Evolutionary conservation across 2,329 filamentous ascomycete genomes (phyloP).

Genomic region (Aspergillus neotritici): DNA sequence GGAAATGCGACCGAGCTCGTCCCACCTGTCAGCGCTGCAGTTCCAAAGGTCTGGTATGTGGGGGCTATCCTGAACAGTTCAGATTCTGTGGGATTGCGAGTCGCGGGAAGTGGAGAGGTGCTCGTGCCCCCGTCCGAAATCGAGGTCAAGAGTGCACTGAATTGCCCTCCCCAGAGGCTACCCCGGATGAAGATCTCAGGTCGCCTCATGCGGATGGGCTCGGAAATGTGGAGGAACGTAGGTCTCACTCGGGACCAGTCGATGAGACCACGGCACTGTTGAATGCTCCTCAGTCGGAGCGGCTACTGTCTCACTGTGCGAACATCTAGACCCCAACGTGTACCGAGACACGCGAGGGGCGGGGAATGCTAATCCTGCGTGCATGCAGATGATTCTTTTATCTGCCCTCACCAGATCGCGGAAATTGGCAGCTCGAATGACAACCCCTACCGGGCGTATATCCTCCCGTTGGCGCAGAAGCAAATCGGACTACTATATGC

Average conservation of each 20-base stretch:
- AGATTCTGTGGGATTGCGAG: slow-evolving; percentile 27
- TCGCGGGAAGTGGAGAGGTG: slow-evolving; percentile 28
- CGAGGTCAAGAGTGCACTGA: not conserved
- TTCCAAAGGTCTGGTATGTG: slow-evolving; percentile 26
- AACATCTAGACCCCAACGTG: not conserved
- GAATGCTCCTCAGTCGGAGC: slow-evolving; percentile 11
- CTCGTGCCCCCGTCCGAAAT: slow-evolving; percentile 13
- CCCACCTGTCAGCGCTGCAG: slow-evolving; percentile 27
- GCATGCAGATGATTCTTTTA: slow-evolving; percentile 20
- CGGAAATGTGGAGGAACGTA: no score
- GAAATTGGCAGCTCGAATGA: slow-evolving; percentile 15
- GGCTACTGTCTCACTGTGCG: slow-evolving; percentile 21
- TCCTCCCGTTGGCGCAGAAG: slow-evolving; percentile 24
- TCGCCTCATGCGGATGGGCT: no score
- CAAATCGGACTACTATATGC: slow-evolving; percentile 25
- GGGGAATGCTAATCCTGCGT: no score
- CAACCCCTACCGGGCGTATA: slow-evolving; percentile 27
- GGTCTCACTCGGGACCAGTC: no score
- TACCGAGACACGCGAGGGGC: not conserved
- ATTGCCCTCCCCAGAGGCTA: no score
- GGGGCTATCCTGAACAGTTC: slow-evolving; percentile 29
- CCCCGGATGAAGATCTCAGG: no score
- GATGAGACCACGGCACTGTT: slow-evolving; percentile 7
- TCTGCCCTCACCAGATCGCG: slow-evolving; percentile 28
- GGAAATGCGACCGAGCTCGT: slow-evolving; percentile 27